Percentiles rank a stretch among this genome's conserved stretches.
phyloP scores from a whole-genome alignment of 306 rosid genomes.

The Coriaria nepalensis region DNA sequence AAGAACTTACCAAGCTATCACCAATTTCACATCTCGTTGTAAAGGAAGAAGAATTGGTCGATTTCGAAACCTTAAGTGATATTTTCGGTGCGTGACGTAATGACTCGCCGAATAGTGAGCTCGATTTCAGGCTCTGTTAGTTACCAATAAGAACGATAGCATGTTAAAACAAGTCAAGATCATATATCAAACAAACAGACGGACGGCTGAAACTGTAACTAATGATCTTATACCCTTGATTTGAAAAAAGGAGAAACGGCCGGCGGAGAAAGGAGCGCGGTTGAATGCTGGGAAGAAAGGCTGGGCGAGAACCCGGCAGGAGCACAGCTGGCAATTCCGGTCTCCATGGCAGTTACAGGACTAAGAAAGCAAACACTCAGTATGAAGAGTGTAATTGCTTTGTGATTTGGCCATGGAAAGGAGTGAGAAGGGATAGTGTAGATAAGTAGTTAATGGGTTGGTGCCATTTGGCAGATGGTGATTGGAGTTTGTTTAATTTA shows the following conservation, averaged over 20 bases:
- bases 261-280: conserved; percentile 1
- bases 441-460: too few relatives aligned
- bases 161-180: too few relatives aligned
- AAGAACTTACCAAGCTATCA: conserved; percentile 63
- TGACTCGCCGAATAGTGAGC: conserved; percentile 74
- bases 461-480: too few relatives aligned
- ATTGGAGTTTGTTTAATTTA: too few relatives aligned
- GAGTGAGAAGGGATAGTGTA: too few relatives aligned
- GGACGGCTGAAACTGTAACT: too few relatives aligned
- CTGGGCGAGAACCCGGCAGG: conserved; percentile 45
- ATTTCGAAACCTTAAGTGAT: conserved; percentile 38
- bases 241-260: conserved; percentile 44
- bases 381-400: too few relatives aligned
- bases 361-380: too few relatives aligned
- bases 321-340: conserved; percentile 52
- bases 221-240: conserved; percentile 32
- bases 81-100: conserved; percentile 52
- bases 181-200: too few relatives aligned
- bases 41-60: conserved; percentile 27
- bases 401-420: too few relatives aligned
- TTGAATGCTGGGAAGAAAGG: conserved; percentile 43
- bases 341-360: conserved; percentile 34
- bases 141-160: too few relatives aligned
- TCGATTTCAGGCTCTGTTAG: conserved; percentile 57
- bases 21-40: conserved; percentile 73